Percentiles rank a stretch among this genome's conserved stretches.
These are phyloP conservation scores for Magnaporthiopsis incrustans DNA, from an alignment of 2,329 filamentous ascomycete species.

Conservation along the genomic window DNA sequence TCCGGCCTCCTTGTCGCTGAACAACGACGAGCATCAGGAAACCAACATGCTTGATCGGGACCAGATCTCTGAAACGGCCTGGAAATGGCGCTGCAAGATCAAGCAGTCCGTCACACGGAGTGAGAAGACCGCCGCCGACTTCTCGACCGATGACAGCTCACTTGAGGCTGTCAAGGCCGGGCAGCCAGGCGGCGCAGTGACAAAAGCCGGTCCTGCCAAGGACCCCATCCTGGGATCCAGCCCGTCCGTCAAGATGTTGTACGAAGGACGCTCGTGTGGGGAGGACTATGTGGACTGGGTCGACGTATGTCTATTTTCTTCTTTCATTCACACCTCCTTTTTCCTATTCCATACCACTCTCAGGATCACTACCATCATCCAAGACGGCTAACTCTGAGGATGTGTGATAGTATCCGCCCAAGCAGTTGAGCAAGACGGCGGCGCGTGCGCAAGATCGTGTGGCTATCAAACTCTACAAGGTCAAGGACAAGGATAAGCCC, in stretches of 20 bases:
- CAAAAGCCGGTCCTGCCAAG: slow-evolving; percentile 7
- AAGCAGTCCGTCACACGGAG: slow-evolving; percentile 12
- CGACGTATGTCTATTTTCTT: slow-evolving; percentile 13
- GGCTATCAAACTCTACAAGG: slow-evolving; percentile 38
- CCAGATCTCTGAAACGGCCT: slow-evolving; percentile 11
- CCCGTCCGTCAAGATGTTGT: slow-evolving; percentile 28
- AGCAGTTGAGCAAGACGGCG: slow-evolving; percentile 30
- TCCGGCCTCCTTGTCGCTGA: not conserved
- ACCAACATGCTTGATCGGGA: slow-evolving; percentile 2
- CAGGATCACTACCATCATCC: not conserved
- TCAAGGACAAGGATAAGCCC: slow-evolving; percentile 33
- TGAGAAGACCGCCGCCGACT: slow-evolving; percentile 18
- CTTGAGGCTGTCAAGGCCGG: slow-evolving; percentile 2
- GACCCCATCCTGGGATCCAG: slow-evolving; percentile 15
- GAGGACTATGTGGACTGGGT: slow-evolving; percentile 26
- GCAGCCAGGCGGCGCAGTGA: not conserved
- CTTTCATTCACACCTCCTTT: not conserved
- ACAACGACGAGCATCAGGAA: not conserved
- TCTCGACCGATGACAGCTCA: slow-evolving; percentile 4
- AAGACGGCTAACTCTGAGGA: not conserved
- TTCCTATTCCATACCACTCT: too few species aligned
- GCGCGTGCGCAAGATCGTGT: slow-evolving; percentile 28
- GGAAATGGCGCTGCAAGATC: slow-evolving; percentile 20
- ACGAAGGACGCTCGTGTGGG: slow-evolving; percentile 25
- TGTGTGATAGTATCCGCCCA: slow-evolving; percentile 26